Evolutionary conservation across 345 rosid species (phyloP).

Genomic region (Lepidium sativum): DNA sequence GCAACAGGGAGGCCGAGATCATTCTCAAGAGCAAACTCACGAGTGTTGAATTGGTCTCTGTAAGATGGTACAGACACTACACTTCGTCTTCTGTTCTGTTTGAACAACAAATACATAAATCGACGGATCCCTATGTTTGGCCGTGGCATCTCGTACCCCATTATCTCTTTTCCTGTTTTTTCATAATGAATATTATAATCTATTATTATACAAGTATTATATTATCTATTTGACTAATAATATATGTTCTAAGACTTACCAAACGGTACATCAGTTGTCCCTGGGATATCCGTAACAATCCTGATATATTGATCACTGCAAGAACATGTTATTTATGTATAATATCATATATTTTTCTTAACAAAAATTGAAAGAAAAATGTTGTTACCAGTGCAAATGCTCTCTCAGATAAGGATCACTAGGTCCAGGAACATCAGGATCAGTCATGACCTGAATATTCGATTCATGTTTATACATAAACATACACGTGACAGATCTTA

Average conservation of each 20-base stretch:
- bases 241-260: slow-evolving; percentile 36
- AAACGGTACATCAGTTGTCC: slow-evolving; percentile 85
- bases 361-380: background rate
- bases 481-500: background rate
- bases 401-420: slow-evolving; percentile 93
- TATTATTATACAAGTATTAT: too few species aligned
- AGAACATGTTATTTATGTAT: background rate
- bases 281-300: slow-evolving; percentile 95
- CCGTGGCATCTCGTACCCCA: slow-evolving; percentile 83
- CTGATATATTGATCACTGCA: slow-evolving; percentile 34
- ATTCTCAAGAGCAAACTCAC: slow-evolving; percentile 67
- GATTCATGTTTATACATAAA: background rate
- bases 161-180: slow-evolving; percentile 69
- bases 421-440: slow-evolving; percentile 98
- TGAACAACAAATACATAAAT: slow-evolving; percentile 73
- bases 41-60: slow-evolving; percentile 60
- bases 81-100: slow-evolving; percentile 58
- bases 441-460: slow-evolving; percentile 75
- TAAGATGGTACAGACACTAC: slow-evolving; percentile 40
- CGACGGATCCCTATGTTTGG: slow-evolving; percentile 96
- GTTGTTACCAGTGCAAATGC: slow-evolving; percentile 80
- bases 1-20: slow-evolving; percentile 78
- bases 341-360: background rate
- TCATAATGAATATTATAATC: too few species aligned
- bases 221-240: too few species aligned